Conservation (phyloP, 257 asterid genomes). For the Fraxinus cuspidata region DNA sequence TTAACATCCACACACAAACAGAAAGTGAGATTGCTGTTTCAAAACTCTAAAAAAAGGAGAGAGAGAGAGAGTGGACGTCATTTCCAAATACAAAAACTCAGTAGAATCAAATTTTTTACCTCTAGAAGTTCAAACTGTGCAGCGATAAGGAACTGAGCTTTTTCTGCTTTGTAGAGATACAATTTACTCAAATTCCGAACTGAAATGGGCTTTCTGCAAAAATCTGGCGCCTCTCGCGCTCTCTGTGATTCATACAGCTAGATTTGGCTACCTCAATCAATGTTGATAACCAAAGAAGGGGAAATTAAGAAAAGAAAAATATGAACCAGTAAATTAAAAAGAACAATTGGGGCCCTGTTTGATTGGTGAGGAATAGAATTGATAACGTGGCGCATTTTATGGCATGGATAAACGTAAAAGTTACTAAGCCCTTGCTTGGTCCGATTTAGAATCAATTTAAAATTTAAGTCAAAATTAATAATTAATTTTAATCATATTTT, state of each 20-base stretch:
- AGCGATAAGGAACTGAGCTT: background rate
- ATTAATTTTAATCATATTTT: no score
- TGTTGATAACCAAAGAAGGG: background rate
- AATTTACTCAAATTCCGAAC: background rate
- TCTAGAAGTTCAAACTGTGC: background rate
- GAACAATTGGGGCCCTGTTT: background rate
- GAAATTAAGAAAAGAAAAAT: background rate
- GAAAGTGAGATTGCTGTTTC: background rate
- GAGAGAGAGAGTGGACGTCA: background rate
- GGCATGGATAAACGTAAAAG: background rate
- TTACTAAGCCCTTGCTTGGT: no score
- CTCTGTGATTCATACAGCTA: background rate
- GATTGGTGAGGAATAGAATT: background rate
- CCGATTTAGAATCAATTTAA: no score
- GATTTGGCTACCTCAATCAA: background rate
- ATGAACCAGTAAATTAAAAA: background rate
- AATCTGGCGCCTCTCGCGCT: background rate
- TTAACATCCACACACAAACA: background rate
- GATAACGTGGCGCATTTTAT: background rate
- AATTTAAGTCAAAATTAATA: no score
- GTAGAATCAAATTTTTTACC: background rate
- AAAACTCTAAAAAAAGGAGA: background rate
- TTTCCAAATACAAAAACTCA: conserved; percentile 17
- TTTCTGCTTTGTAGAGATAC: background rate
- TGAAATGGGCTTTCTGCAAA: background rate